Base-by-base conservation (phyloP, 768 basidiomycete genomes). In the Lentinula boryana region DNA sequence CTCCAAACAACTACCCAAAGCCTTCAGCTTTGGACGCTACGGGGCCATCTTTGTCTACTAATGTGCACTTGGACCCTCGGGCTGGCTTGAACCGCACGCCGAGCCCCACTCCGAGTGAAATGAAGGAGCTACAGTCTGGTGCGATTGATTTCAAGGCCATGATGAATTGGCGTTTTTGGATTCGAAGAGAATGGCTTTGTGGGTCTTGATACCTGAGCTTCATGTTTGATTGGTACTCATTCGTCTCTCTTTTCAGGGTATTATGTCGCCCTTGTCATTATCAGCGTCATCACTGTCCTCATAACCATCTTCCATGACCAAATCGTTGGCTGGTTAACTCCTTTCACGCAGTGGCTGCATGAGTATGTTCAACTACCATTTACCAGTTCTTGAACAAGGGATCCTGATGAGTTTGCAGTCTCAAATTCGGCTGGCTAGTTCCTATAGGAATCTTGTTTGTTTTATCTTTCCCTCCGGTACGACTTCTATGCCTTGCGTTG, bases 401-500 rank as follows among this genome's bases (percentile, higher is more conserved):
- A 10, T 33, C 8, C 7, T 38, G 36, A 38, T 38, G 36, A 40
- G n/a, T 41, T 40, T 4, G 50, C 54, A 88, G 86, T 3, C 61
- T 86, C 12, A 69, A 74, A 31, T 76, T 73, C 58, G 91, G 90
- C 35, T 93, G 85, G 85, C 68, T 86, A 4, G 88, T 94, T 32
- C 91, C 93, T 1, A 90, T 95, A 57, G 91, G 72, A 46, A 76
- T 94, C 56, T 77, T 94, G 38, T 93, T 94, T 68, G 79, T 95
- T 63, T 82, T 95, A 32, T 93, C 91, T 0, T 93, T 95, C 69
- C 93, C 93, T 60, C 93, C 93, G 0, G 85, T 88, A 65, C 58
- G 79, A 72, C 40, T 33, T 27, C 59, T 4, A 36, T 27, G 53
- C 32, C 43, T 62, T 40, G 15, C 46, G 32, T 60, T 13, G 31